Percentiles rank a stretch among this genome's conserved stretches.
Evolutionary conservation across 2,329 filamentous ascomycete species (phyloP).

Genomic region (Penicillium freii): DNA sequence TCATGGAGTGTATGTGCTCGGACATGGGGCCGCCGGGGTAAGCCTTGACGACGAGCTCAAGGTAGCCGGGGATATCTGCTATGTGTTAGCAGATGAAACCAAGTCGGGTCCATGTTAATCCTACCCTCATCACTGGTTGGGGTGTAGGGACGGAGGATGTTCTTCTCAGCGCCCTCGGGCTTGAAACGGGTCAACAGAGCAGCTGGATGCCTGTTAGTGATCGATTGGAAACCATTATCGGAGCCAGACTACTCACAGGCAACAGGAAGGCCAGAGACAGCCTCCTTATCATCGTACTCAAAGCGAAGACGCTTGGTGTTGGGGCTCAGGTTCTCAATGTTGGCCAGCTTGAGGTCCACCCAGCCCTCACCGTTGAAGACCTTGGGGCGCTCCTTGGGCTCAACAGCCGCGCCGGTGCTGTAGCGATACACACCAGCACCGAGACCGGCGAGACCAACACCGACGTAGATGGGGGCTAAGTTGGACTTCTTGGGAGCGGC

Average conservation of each 20-base stretch:
- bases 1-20: slow-evolving; percentile 78
- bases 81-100: not conserved
- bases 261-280: slow-evolving; percentile 76
- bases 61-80: slow-evolving; percentile 68
- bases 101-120: not conserved
- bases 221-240: not conserved
- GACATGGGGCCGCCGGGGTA: slow-evolving; percentile 93
- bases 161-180: slow-evolving; percentile 76
- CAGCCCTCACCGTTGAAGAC: slow-evolving; percentile 84
- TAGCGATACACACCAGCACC: slow-evolving; percentile 60
- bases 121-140: slow-evolving; percentile 80
- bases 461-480: slow-evolving; percentile 58
- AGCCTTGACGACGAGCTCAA: slow-evolving; percentile 89
- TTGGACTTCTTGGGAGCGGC: slow-evolving; percentile 51
- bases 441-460: slow-evolving; percentile 40
- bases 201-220: slow-evolving; percentile 41
- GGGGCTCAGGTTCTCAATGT: slow-evolving; percentile 78
- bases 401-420: slow-evolving; percentile 31
- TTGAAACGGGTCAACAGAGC: slow-evolving; percentile 92
- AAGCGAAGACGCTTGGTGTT: slow-evolving; percentile 95
- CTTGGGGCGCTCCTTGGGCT: slow-evolving; percentile 44
- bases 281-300: slow-evolving; percentile 76
- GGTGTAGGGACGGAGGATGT: slow-evolving; percentile 87
- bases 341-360: slow-evolving; percentile 74
- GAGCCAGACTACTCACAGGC: slow-evolving; percentile 57